A percentile compares a stretch with the other conserved stretches of the same genome.
Conservation (phyloP, 345 rosid genomes). For the Punica granatum region DNA sequence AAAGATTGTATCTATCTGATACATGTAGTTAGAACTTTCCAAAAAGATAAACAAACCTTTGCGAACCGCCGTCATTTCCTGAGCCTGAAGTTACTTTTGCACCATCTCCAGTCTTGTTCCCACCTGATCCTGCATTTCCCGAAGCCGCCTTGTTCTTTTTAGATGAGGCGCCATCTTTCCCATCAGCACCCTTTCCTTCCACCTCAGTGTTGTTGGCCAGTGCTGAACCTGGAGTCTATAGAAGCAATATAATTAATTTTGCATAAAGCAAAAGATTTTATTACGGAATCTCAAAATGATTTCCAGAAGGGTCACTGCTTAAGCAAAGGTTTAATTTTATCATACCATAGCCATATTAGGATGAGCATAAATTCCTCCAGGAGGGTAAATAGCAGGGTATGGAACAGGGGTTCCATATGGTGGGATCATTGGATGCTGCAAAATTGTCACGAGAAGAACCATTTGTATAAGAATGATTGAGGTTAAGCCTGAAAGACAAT, state of each 20-base stretch:
- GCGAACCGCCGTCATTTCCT: slow-evolving; percentile 80
- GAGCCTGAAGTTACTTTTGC: slow-evolving; percentile 72
- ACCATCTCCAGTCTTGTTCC: slow-evolving; percentile 49
- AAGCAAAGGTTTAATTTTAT: neutral
- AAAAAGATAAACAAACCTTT: slow-evolving; percentile 37
- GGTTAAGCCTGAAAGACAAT: neutral
- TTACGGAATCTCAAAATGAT: neutral
- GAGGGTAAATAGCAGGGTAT: slow-evolving; percentile 84
- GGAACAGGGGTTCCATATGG: slow-evolving; percentile 95
- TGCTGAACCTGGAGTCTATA: slow-evolving; percentile 47
- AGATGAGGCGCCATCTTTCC: slow-evolving; percentile 47
- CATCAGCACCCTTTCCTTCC: slow-evolving; percentile 42
- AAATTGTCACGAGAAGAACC: slow-evolving; percentile 9
- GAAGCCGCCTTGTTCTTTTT: slow-evolving; percentile 59
- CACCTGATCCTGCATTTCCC: slow-evolving; percentile 19
- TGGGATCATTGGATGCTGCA: slow-evolving; percentile 83
- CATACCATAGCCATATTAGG: slow-evolving; percentile 72
- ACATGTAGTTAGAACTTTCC: neutral
- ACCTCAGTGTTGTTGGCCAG: slow-evolving; percentile 32
- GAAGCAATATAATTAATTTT: neutral
- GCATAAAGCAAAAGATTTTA: neutral
- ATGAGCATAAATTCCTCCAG: slow-evolving; percentile 87
- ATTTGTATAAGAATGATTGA: no score
- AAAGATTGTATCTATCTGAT: neutral
- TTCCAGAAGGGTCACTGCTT: neutral